Conservation (phyloP, 2,329 filamentous ascomycete genomes). For the Paradendryphiella salina region DNA sequence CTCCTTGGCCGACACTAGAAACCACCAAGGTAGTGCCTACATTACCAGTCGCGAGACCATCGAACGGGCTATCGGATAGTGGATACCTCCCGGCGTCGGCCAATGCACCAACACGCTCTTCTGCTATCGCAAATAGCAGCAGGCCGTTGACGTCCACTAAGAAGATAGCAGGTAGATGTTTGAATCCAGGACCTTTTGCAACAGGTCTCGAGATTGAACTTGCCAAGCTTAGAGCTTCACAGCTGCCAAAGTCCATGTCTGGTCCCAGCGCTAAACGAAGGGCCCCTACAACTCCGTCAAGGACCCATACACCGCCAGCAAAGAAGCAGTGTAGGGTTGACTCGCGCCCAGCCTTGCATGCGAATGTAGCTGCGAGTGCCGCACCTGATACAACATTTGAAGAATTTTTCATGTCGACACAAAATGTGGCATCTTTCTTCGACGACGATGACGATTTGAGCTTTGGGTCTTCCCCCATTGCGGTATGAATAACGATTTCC, state of each 20-base stretch:
- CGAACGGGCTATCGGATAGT: background rate
- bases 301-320: background rate
- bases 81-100: background rate
- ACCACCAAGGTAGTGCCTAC: background rate
- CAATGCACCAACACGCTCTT: background rate
- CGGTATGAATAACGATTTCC: constrained; percentile 13
- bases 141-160: background rate
- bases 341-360: background rate
- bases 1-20: background rate
- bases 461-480: constrained; percentile 29
- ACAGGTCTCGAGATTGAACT: constrained; percentile 5
- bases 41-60: background rate
- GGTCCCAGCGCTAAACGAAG: background rate
- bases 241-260: constrained; percentile 5
- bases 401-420: constrained; percentile 33
- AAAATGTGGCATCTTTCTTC: constrained; percentile 34
- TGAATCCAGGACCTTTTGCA: constrained; percentile 8
- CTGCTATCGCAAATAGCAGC: background rate
- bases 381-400: constrained; percentile 3
- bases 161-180: constrained; percentile 11
- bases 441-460: constrained; percentile 28
- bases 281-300: background rate
- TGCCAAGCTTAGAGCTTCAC: constrained; percentile 9
- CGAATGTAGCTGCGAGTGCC: background rate
- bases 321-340: background rate